These are phyloP conservation scores for Acacia melanoxylon DNA, from an alignment of 306 rosid genomes.

Conservation along the genomic window DNA sequence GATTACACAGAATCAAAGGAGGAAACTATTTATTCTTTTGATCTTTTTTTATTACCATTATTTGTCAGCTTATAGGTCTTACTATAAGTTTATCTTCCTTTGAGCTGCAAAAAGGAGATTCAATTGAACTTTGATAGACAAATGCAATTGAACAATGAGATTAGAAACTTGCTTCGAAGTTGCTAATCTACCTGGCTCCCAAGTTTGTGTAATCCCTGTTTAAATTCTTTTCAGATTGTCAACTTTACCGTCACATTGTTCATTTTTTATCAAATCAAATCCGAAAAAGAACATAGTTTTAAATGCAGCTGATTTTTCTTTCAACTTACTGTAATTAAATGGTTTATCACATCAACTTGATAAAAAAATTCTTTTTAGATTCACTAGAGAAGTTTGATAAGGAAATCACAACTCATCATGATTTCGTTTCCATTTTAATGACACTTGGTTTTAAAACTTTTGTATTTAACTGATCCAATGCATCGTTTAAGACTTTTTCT, in stretches of 20 bases:
- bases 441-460: not conserved
- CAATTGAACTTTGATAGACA: not conserved
- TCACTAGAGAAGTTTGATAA: not conserved
- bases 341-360: slow-evolving; percentile 1
- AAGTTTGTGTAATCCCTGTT: not conserved
- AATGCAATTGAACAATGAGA: too few species aligned
- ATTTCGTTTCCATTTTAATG: not conserved
- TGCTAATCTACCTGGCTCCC: not conserved
- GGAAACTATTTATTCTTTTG: not conserved
- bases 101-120: not conserved
- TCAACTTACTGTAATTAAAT: not conserved
- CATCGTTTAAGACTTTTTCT: slow-evolving; percentile 24
- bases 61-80: not conserved
- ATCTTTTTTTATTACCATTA: not conserved
- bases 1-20: not conserved
- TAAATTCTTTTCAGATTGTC: not conserved
- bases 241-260: not conserved
- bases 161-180: too few species aligned
- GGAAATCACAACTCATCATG: not conserved
- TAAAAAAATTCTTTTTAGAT: not conserved
- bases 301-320: slow-evolving; percentile 24
- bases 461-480: slow-evolving; percentile 14
- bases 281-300: not conserved
- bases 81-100: not conserved
- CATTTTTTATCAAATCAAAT: not conserved